A percentile compares a stretch with the other conserved stretches of the same genome.
Conservation (phyloP, 192 early-diverging fungal species). For the Obelidium mucronatum region DNA sequence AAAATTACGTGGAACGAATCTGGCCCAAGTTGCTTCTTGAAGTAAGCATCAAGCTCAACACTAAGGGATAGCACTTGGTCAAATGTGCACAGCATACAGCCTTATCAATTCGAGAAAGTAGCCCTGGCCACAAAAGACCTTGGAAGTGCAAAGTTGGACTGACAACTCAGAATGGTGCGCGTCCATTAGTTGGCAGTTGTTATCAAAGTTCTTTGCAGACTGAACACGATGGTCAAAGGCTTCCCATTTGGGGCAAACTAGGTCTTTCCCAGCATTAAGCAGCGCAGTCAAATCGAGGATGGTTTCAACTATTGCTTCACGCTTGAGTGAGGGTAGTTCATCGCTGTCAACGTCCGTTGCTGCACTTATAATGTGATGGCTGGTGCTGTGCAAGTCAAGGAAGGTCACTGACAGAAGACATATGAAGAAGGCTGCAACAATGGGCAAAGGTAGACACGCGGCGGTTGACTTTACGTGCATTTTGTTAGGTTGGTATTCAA, state of each 20-base stretch:
- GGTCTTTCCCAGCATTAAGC: neutral
- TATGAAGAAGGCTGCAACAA: no score
- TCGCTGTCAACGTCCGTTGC: no score
- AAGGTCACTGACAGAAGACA: no score
- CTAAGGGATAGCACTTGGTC: neutral
- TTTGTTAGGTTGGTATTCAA: no score
- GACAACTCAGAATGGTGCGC: neutral
- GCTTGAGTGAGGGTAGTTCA: no score
- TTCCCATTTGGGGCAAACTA: slow-evolving; percentile 6
- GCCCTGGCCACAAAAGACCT: slow-evolving; percentile 20
- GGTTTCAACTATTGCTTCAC: no score
- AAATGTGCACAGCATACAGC: neutral
- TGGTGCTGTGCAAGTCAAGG: no score
- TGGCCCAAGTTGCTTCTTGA: neutral
- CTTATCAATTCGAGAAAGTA: slow-evolving; percentile 5
- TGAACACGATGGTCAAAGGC: neutral
- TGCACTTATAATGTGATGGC: no score
- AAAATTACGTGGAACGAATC: slow-evolving; percentile 3
- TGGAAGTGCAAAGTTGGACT: neutral
- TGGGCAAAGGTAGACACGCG: no score
- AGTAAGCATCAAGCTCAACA: neutral
- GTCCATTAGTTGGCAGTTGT: neutral
- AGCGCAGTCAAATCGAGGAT: neutral
- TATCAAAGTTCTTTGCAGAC: neutral
- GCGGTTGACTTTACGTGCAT: no score